These are phyloP conservation scores for Tylopilus vinaceipallidus DNA, from an alignment of 768 basidiomycete species.

Conservation along the genomic window DNA sequence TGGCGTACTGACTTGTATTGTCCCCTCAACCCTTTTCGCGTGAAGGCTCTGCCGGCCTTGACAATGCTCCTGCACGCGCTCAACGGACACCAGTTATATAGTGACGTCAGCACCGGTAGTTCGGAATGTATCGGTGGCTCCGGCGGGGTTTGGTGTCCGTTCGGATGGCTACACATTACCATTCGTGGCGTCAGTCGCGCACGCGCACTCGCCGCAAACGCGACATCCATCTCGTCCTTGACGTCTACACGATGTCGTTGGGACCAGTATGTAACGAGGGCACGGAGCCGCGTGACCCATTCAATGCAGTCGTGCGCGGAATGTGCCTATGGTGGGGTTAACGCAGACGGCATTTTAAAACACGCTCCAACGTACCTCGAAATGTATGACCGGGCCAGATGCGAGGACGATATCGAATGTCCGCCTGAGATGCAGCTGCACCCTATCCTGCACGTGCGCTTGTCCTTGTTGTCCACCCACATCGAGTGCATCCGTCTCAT, in stretches of 20 bases:
- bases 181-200: slow-evolving; percentile 60
- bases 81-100: slow-evolving; percentile 89
- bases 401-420: slow-evolving; percentile 76
- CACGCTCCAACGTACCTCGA: slow-evolving; percentile 60
- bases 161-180: slow-evolving; percentile 26
- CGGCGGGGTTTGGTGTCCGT: slow-evolving; percentile 43
- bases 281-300: slow-evolving; percentile 79
- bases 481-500: slow-evolving; percentile 55
- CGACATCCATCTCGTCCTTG: slow-evolving; percentile 76
- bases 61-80: slow-evolving; percentile 75
- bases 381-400: slow-evolving; percentile 66
- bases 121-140: slow-evolving; percentile 54
- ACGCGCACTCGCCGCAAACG: slow-evolving; percentile 48
- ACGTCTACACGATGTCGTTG: slow-evolving; percentile 74
- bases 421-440: slow-evolving; percentile 52
- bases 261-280: slow-evolving; percentile 77
- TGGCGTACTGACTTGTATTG: slow-evolving; percentile 67
- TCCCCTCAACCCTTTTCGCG: slow-evolving; percentile 65
- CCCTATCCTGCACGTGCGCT: slow-evolving; percentile 41
- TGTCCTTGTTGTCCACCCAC: slow-evolving; percentile 61
- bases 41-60: slow-evolving; percentile 70
- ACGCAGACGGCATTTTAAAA: neutral
- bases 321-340: slow-evolving; percentile 47
- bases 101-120: slow-evolving; percentile 53
- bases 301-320: slow-evolving; percentile 67